These are phyloP conservation scores for Ogataea ramenticola DNA, from an alignment of 805 yeast species.

Conservation along the genomic window DNA sequence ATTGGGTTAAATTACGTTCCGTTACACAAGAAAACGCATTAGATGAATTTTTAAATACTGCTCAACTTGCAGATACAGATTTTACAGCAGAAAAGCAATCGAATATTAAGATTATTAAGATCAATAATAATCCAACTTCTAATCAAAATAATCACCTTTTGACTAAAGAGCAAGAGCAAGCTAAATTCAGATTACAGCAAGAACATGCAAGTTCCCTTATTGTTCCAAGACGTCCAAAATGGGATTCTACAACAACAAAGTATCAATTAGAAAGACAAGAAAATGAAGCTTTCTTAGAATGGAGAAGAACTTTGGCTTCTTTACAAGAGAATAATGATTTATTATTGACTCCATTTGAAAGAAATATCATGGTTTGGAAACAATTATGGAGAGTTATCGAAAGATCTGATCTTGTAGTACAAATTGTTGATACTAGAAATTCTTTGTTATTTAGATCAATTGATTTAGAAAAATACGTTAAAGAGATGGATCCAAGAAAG, in stretches of 20 bases:
- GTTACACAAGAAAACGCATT: slow-evolving; percentile 91
- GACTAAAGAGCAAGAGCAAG: slow-evolving; percentile 57
- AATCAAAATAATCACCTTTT: slow-evolving; percentile 50
- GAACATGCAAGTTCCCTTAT: slow-evolving; percentile 62
- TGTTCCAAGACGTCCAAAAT: slow-evolving; percentile 88
- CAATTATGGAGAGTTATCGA: slow-evolving; percentile 98
- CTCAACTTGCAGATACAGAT: slow-evolving; percentile 93
- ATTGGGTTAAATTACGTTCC: slow-evolving; percentile 85
- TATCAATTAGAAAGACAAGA: slow-evolving; percentile 79
- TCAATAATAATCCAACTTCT: slow-evolving; percentile 54
- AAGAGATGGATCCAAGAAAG: slow-evolving; percentile 68
- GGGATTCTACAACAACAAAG: slow-evolving; percentile 70
- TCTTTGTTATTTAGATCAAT: slow-evolving; percentile 85
- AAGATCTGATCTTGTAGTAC: slow-evolving; percentile 88
- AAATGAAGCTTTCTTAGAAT: slow-evolving; percentile 81
- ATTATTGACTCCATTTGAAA: slow-evolving; percentile 89
- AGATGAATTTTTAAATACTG: slow-evolving; percentile 92
- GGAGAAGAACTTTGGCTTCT: slow-evolving; percentile 88
- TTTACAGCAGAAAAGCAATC: slow-evolving; percentile 86
- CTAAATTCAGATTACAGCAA: slow-evolving; percentile 53
- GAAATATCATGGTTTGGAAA: slow-evolving; percentile 97
- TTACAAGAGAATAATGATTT: slow-evolving; percentile 81
- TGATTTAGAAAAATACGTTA: slow-evolving; percentile 76
- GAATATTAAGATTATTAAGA: slow-evolving; percentile 76
- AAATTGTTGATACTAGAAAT: slow-evolving; percentile 95